Base-by-base conservation (phyloP, 139 green algal genomes). In the Closterium sp. region DNA sequence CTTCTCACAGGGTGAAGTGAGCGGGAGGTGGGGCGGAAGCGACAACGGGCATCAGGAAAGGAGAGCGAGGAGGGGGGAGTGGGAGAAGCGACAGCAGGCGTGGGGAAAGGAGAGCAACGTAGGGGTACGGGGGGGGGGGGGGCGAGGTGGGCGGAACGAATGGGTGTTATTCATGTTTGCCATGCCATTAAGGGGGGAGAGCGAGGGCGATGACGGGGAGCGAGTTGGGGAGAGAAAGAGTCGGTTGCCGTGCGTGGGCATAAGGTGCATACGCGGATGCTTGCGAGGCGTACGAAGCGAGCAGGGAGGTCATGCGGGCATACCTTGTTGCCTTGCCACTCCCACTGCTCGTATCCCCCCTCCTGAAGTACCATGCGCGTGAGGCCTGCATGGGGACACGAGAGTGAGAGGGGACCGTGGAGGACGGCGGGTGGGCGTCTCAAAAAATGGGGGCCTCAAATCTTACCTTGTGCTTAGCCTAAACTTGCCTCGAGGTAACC, bases 321-420 rank as follows among this genome's bases (percentile, higher is more conserved):
- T 87, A 87, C 84, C 84, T 87, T 87, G 84, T 32, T 87, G 84
- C 84, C 84, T 13, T 87, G n/a, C 84, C 84, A 87, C n/a, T 87
- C 84, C 84, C 84, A 87, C 28, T 30, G n/a, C n/a, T 87, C 2
- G 84, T 87, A 87, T 5, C 84, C 84, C 22, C 32, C 84, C 28
- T 30, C n/a, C 27, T 87, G n/a, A 7, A 87, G 84, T 24, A 87
- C 84, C 84, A 87, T 87, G n/a, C 84, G n/a, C 19, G n/a, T 31
- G 7, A 30, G 84, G n/a, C 84, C 84, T 87, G 84, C 84, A 87
- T 28, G 84, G n/a, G 10, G 32, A 87, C 19, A 7, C 84, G 28
- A 22, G n/a, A 87, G 28, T 13, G 28, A 30, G 84, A 87, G n/a
- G 28, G n/a, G 27, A 5, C n/a, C n/a, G 28, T 21, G 28, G 84